Conservation (phyloP, 352 stramenopile species). For the Phytophthora palmivora region DNA sequence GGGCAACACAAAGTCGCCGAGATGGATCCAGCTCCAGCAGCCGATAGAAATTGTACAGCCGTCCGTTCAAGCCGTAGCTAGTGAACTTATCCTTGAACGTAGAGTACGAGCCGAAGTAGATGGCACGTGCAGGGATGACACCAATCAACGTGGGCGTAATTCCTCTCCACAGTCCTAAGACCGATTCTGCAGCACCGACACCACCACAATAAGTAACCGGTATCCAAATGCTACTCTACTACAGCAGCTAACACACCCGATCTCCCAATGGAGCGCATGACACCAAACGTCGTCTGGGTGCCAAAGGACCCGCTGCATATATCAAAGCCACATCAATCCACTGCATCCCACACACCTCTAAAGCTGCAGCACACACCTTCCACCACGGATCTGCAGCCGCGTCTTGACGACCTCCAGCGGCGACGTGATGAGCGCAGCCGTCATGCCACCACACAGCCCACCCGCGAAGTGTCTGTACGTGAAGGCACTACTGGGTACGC, state of each 20-base stretch:
- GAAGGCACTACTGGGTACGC: constrained; percentile 36
- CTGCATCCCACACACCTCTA: neutral
- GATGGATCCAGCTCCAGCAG: constrained; percentile 79
- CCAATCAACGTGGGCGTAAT: constrained; percentile 86
- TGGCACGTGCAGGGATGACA: constrained; percentile 81
- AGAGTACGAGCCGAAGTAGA: constrained; percentile 89
- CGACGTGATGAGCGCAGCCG: constrained; percentile 82
- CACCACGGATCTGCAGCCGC: constrained; percentile 77
- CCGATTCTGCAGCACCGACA: constrained; percentile 57
- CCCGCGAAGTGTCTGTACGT: constrained; percentile 76
- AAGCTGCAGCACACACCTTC: constrained; percentile 42
- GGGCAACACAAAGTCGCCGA: constrained; percentile 95
- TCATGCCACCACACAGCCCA: constrained; percentile 84
- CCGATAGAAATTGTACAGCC: constrained; percentile 74
- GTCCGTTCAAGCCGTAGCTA: constrained; percentile 66
- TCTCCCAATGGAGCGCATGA: constrained; percentile 83
- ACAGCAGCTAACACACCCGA: constrained; percentile 43
- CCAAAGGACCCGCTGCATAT: constrained; percentile 50
- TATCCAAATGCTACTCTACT: neutral
- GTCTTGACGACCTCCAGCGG: constrained; percentile 89
- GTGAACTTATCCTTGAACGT: constrained; percentile 78
- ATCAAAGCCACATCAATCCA: constrained; percentile 9
- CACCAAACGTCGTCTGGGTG: constrained; percentile 76
- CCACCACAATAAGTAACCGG: constrained; percentile 2
- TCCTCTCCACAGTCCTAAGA: constrained; percentile 85